A percentile compares a stretch with the other conserved stretches of the same genome.
Evolutionary conservation across 192 early-diverging fungal genomes (phyloP).

Genomic region (Pilaira anomala): DNA sequence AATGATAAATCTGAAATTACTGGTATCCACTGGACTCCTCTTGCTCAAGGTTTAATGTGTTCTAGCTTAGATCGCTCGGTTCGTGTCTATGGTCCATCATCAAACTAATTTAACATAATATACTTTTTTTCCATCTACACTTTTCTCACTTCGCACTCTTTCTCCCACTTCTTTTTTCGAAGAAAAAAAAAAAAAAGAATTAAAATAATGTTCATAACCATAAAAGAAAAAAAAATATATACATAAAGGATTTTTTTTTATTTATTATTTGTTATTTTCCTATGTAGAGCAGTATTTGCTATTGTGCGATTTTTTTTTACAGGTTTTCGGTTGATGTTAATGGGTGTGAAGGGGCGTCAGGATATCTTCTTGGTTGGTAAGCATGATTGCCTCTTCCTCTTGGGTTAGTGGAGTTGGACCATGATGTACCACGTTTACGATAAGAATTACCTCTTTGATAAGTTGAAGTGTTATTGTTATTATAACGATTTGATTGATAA

Average conservation of each 20-base stretch:
- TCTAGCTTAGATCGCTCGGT: conserved; percentile 57
- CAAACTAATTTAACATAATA: neutral
- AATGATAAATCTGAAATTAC: conserved; percentile 49
- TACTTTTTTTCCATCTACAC: too few species aligned
- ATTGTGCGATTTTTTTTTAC: neutral
- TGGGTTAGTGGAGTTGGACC: neutral
- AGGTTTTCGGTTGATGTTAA: neutral
- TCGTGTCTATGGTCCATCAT: conserved; percentile 39
- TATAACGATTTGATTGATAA: neutral
- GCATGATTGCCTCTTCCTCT: neutral
- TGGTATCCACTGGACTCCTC: conserved; percentile 53
- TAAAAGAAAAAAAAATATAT: neutral
- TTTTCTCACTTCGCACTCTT: too few species aligned
- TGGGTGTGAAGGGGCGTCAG: neutral
- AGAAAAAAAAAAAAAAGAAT: too few species aligned
- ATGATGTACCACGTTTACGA: conserved; percentile 6
- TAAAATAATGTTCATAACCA: too few species aligned
- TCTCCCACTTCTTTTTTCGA: too few species aligned
- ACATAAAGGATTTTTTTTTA: neutral
- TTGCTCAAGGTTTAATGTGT: conserved; percentile 51
- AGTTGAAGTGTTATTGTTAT: neutral
- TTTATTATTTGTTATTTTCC: neutral
- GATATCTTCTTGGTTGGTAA: neutral
- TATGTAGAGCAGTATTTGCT: neutral
- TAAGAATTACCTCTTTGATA: conserved; percentile 3